These are phyloP conservation scores for Cercophora newfieldiana DNA, from an alignment of 495 filamentous ascomycete genomes.

Conservation along the genomic window DNA sequence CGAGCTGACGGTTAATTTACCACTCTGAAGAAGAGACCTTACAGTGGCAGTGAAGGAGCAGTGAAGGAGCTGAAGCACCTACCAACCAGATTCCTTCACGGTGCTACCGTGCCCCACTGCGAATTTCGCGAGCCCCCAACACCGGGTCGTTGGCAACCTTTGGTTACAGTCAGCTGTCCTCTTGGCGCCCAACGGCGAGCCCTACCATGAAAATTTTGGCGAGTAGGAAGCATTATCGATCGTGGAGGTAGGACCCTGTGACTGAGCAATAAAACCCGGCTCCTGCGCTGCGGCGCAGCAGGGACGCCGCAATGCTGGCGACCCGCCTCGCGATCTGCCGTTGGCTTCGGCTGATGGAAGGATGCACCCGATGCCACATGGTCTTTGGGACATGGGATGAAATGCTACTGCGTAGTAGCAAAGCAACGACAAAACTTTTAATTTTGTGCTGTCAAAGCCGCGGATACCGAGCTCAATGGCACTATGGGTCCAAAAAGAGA, in stretches of 20 bases:
- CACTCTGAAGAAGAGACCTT: neutral
- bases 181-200: neutral
- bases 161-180: neutral
- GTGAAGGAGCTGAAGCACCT: neutral
- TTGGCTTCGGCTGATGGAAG: neutral
- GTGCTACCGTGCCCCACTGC: neutral
- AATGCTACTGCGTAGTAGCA: too few species aligned
- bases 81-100: neutral
- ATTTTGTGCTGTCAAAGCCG: too few species aligned
- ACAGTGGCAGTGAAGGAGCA: neutral
- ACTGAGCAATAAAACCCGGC: neutral
- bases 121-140: neutral
- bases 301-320: neutral
- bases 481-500: too few species aligned
- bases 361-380: neutral
- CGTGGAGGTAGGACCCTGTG: neutral
- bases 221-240: too few species aligned
- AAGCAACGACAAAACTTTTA: too few species aligned
- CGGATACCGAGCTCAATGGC: too few species aligned
- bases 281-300: neutral
- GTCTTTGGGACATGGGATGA: neutral
- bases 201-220: neutral
- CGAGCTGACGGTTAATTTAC: neutral
- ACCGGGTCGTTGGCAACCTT: neutral
- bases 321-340: neutral